phyloP scores from a whole-genome alignment of 1,284 basidiomycete species.

The Trichosporon faecale region DNA sequence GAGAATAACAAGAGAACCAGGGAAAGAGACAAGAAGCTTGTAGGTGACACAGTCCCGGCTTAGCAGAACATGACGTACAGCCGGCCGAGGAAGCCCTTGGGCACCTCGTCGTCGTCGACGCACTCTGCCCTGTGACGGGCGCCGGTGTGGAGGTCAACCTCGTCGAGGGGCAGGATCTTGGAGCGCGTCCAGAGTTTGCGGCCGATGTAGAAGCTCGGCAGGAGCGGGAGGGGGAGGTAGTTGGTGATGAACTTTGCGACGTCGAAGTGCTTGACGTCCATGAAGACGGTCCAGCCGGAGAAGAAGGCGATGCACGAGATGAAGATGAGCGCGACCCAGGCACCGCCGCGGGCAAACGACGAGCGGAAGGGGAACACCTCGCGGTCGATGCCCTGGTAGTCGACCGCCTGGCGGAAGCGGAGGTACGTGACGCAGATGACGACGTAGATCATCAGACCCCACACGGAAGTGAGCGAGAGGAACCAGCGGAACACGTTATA shows the following conservation, averaged over 20 bases:
- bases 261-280: constrained; percentile 4
- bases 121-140: constrained; percentile 1
- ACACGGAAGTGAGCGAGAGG: constrained; percentile 33
- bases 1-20: not conserved
- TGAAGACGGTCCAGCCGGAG: constrained; percentile 29
- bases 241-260: not conserved
- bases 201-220: constrained; percentile 58
- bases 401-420: constrained; percentile 53
- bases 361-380: constrained; percentile 25
- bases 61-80: constrained; percentile 4
- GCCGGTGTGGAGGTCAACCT: constrained; percentile 56
- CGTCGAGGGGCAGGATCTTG: constrained; percentile 55
- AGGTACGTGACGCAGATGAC: constrained; percentile 28
- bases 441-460: constrained; percentile 20
- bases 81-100: not conserved
- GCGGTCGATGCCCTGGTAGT: constrained; percentile 39
- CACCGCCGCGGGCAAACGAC: constrained; percentile 4
- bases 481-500: constrained; percentile 72
- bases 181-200: constrained; percentile 62
- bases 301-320: constrained; percentile 27
- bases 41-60: not conserved
- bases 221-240: constrained; percentile 57
- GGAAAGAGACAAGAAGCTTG: not conserved
- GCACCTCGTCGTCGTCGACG: constrained; percentile 6
- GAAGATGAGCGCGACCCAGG: constrained; percentile 18